Percentiles rank a stretch among this genome's conserved stretches.
phyloP scores from a whole-genome alignment of 352 stramenopile genomes.

The Phytophthora sansomeana region DNA sequence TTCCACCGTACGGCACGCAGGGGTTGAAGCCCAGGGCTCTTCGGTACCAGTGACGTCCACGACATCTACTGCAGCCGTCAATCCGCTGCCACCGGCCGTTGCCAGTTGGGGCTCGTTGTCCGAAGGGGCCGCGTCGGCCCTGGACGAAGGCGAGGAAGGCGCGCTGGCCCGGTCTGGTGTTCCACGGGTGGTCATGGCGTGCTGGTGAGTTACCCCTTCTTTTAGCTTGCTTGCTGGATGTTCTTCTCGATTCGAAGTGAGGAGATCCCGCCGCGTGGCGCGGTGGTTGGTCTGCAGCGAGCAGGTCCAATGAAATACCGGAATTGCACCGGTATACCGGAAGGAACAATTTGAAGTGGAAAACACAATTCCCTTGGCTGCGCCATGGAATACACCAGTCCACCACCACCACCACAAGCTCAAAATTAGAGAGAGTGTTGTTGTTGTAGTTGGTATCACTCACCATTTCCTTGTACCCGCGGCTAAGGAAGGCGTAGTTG shows the following conservation, averaged over 20 bases:
- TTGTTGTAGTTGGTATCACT: slow-evolving; percentile 47
- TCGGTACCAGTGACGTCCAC: slow-evolving; percentile 17
- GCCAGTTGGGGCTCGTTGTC: slow-evolving; percentile 9
- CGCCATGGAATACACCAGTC: too few species aligned
- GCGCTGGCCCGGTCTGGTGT: slow-evolving; percentile 4
- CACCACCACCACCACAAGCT: slow-evolving; percentile 49
- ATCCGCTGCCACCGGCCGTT: too few species aligned
- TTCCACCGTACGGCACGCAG: slow-evolving; percentile 6
- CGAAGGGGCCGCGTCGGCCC: slow-evolving; percentile 1
- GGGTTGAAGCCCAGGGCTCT: slow-evolving; percentile 9
- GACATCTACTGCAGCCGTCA: slow-evolving; percentile 5
- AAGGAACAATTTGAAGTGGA: too few species aligned
- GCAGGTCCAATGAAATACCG: too few species aligned
- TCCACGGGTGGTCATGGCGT: slow-evolving; percentile 18
- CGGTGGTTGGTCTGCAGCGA: too few species aligned
- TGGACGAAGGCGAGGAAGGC: slow-evolving; percentile 12
- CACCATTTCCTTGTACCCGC: slow-evolving; percentile 36
- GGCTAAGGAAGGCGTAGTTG: slow-evolving; percentile 38
- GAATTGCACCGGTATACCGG: too few species aligned
- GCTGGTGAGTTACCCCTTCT: neutral
- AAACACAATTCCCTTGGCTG: too few species aligned
- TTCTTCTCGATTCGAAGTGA: too few species aligned
- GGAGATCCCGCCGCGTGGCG: too few species aligned
- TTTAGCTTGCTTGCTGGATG: too few species aligned
- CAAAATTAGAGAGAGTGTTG: slow-evolving; percentile 30